Evolutionary conservation across 2,329 filamentous ascomycete species (phyloP), one percentile per base, ranked within the genome.

Genomic region (Aspergillus tubingensis): DNA sequence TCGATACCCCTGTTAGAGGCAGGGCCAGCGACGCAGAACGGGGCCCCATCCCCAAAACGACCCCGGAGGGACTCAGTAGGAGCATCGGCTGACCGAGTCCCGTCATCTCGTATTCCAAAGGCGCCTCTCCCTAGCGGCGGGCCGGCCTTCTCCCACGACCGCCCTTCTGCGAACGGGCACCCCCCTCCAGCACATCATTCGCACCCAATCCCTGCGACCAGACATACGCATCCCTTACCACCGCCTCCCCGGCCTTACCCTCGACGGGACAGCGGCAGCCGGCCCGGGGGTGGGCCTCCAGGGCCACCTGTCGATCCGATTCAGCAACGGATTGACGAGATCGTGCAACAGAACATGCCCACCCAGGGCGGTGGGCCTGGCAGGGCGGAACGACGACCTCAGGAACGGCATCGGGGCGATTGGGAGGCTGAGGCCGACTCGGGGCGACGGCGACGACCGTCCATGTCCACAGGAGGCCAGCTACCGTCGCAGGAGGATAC

Each of bases 321-420:
- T 44, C 74, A 76, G 55, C 72, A 72, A 59, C 70, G 73, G 8
- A 77, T 77, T 52, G 74, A 77, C 52, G 68, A 72, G 57, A 76
- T 77, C 52, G 70, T 76, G 23, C 65, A 70, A 47, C 66, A 70
- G 47, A 69, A 68, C 54, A 61, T 69, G 59, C 41, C 67, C 49
- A 30, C 61, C 32, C 54, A 50, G 21, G 41, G 59, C 21, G 39
- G 32, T 13, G 32, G 57, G 17, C 39, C 50, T 17, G 54, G 52
- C 6, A 58, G 60, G 36, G 25, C 47, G 11, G 62, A 65, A 6
- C 65, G 61, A 62, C 65, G 65, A 5, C 17, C 53, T 8, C 58
- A 60, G 7, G 63, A 66, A 56, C 64, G 60, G 58, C 66, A 65
- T 44, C 61, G 62, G 30, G 54, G 59, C 8, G 65, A 68, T n/a